These are phyloP conservation scores for Gracilaria vermiculophylla DNA, from an alignment of 23 red algal genomes.

Conservation along the genomic window DNA sequence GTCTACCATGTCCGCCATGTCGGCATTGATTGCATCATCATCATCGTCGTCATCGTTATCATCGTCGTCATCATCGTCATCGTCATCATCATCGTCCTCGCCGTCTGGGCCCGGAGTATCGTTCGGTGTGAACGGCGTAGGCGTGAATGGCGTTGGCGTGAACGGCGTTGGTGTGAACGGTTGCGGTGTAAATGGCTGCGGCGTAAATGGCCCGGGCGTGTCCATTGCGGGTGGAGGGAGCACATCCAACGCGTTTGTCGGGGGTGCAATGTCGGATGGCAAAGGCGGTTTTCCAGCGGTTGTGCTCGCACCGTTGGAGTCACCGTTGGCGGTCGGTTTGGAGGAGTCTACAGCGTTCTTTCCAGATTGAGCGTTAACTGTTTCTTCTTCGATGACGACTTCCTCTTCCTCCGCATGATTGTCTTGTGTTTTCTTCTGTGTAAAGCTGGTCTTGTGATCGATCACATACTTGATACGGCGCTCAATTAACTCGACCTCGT, in stretches of 20 bases:
- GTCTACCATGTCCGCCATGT: constrained; percentile 30
- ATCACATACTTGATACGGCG: constrained; percentile 85
- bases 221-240: background rate
- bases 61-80: constrained; percentile 48
- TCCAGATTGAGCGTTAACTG: constrained; percentile 2
- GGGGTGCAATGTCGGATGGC: background rate
- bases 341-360: constrained; percentile 14
- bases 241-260: background rate
- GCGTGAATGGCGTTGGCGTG: constrained; percentile 18
- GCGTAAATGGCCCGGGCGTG: constrained; percentile 24
- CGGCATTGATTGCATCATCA: constrained; percentile 30
- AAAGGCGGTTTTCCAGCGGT: constrained; percentile 19
- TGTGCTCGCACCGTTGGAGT: background rate
- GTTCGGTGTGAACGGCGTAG: constrained; percentile 22
- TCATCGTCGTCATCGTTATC: constrained; percentile 66
- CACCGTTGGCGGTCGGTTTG: background rate
- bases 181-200: constrained; percentile 19
- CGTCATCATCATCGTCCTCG: constrained; percentile 52
- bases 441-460: constrained; percentile 80
- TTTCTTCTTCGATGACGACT: constrained; percentile 44
- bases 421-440: constrained; percentile 48
- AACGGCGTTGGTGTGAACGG: constrained; percentile 33
- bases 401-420: constrained; percentile 41
- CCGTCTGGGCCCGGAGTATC: constrained; percentile 40
- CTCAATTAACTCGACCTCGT: constrained; percentile 81